These are phyloP conservation scores for Nannizzia gypsea DNA, from an alignment of 2,329 filamentous ascomycete genomes.

Conservation along the genomic window DNA sequence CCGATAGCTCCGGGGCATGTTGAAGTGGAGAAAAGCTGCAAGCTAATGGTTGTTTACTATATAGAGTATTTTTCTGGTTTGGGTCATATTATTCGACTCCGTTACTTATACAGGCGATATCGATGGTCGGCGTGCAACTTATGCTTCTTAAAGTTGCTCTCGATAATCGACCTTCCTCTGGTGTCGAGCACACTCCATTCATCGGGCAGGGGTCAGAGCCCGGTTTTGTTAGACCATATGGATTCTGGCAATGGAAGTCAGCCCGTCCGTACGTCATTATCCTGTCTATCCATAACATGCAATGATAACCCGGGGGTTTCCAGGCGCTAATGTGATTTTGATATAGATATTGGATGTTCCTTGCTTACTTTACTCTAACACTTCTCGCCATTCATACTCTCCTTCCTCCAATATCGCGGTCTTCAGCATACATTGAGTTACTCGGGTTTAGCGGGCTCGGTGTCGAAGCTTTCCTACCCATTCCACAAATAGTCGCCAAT, in stretches of 20 bases:
- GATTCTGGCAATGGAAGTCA: constrained; percentile 53
- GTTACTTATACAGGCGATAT: constrained; percentile 47
- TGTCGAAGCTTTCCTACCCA: constrained; percentile 37
- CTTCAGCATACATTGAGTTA: constrained; percentile 32
- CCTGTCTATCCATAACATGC: neutral
- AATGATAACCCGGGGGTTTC: neutral
- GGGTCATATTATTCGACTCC: constrained; percentile 48
- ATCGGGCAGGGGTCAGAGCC: constrained; percentile 20
- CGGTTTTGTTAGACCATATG: constrained; percentile 40
- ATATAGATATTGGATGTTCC: constrained; percentile 45
- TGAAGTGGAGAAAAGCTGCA: neutral
- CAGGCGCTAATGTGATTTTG: neutral
- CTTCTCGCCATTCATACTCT: constrained; percentile 44
- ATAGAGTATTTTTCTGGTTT: constrained; percentile 54
- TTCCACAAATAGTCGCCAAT: constrained; percentile 39
- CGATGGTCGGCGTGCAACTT: constrained; percentile 49
- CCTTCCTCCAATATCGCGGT: constrained; percentile 36
- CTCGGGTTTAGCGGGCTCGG: constrained; percentile 37
- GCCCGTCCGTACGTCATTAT: constrained; percentile 37
- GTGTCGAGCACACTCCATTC: constrained; percentile 34
- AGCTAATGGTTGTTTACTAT: constrained; percentile 5
- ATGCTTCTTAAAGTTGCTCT: constrained; percentile 51
- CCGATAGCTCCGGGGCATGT: neutral
- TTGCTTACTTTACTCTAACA: constrained; percentile 41
- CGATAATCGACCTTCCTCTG: constrained; percentile 40